These are phyloP conservation scores for Dendrobium chrysotoxum DNA, from an alignment of 106 monocot genomes.

Conservation along the genomic window DNA sequence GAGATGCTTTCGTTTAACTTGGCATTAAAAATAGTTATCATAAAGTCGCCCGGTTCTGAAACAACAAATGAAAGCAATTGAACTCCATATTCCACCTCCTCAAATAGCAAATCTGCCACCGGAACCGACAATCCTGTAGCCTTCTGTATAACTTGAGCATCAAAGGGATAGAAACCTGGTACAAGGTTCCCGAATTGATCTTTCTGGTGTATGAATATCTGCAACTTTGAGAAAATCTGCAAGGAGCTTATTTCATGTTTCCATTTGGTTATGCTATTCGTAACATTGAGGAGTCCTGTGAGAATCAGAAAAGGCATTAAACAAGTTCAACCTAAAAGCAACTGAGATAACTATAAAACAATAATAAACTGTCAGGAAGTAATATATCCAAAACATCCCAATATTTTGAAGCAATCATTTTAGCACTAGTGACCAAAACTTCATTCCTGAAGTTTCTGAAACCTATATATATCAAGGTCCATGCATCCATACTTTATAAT, in stretches of 20 bases:
- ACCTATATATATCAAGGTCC: neutral
- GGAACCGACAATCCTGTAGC: slow-evolving; percentile 66
- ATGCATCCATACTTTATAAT: neutral
- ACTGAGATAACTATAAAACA: neutral
- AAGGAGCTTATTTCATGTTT: slow-evolving; percentile 54
- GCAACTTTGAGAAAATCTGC: slow-evolving; percentile 81
- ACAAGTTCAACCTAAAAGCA: neutral
- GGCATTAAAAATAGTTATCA: slow-evolving; percentile 51
- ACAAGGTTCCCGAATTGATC: slow-evolving; percentile 78
- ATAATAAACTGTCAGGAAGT: neutral
- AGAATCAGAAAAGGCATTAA: slow-evolving; percentile 4
- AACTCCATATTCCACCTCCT: slow-evolving; percentile 51
- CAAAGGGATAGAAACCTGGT: slow-evolving; percentile 65
- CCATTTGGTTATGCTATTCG: slow-evolving; percentile 62
- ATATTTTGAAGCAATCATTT: neutral
- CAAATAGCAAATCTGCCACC: slow-evolving; percentile 58
- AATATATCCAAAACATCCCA: neutral
- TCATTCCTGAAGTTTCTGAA: slow-evolving; percentile 2
- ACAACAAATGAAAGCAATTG: slow-evolving; percentile 69
- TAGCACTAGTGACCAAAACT: neutral
- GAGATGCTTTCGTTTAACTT: slow-evolving; percentile 42
- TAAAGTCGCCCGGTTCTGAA: slow-evolving; percentile 69
- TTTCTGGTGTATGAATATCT: slow-evolving; percentile 64
- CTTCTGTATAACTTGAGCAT: slow-evolving; percentile 69
- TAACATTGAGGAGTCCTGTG: slow-evolving; percentile 50